Base-by-base conservation (phyloP, 495 filamentous ascomycete species). In the Aspergillus olivimuriae region DNA sequence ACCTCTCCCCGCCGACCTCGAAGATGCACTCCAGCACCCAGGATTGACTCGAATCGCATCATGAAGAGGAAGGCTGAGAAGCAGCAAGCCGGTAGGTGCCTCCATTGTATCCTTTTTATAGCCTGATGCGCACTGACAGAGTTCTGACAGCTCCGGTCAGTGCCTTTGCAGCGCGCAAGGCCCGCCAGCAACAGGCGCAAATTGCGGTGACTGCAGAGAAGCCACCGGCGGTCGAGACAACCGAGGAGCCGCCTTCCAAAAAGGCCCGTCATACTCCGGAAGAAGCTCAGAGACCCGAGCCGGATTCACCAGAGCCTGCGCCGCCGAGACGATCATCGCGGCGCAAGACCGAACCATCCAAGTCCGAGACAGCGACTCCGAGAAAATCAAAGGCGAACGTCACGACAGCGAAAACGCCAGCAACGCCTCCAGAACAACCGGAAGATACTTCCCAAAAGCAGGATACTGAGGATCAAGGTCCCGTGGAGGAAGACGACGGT, bases 51-150 rank as follows among this genome's bases (percentile, higher is more conserved):
- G 24, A 10, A 34, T 17, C 19, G 34, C 23, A 53, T 35, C 24
- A 66, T 69, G 62, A 73, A 73, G 46, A 53, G 69, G 47, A 73
- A 73, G 44, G 69, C 64, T 17, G 67, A 73, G 24, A 70, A 70
- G 34, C 62, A 62, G 43, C 61, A 63, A 42, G 10, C 46, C 19
- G 53, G 62, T 47, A 64, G 67, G n/a, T n/a, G n/a, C n/a, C n/a
- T n/a, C n/a, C n/a, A n/a, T n/a, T n/a, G n/a, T n/a, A n/a, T n/a
- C n/a, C n/a, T n/a, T n/a, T n/a, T n/a, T n/a, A n/a, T n/a, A n/a
- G n/a, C n/a, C n/a, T n/a, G n/a, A 14, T 21, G 18, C 18, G 14
- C 33, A 39, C 40, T 51, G n/a, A 54, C 24, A 15, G 11, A 14
- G 21, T 36, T 39, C 14, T 43, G 16, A 16, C 50, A 65, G 66